A percentile compares a stretch with the other conserved stretches of the same genome.
These are phyloP conservation scores for Volvox carteri DNA, from an alignment of 163 green algal species.

Conservation along the genomic window DNA sequence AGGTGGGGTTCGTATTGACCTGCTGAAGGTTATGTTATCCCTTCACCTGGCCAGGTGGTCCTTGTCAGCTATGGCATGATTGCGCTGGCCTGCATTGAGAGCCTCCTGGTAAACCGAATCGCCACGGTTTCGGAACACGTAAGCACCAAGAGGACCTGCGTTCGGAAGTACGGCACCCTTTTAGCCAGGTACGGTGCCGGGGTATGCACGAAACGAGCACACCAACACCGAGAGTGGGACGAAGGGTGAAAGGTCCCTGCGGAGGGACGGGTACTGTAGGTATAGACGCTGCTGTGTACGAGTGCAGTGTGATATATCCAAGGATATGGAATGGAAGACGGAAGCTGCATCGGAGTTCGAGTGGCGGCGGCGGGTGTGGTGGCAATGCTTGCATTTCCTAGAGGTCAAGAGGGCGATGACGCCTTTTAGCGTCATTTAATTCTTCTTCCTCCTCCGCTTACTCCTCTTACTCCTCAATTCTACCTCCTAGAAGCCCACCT, in stretches of 20 bases:
- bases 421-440: too few relatives aligned
- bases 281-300: not conserved
- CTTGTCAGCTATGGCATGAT: conserved; percentile 43
- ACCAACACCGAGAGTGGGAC: not conserved
- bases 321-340: not conserved
- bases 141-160: conserved; percentile 7
- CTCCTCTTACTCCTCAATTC: too few relatives aligned
- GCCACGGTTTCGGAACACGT: not conserved
- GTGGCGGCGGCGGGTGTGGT: too few relatives aligned
- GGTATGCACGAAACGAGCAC: too few relatives aligned
- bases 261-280: not conserved
- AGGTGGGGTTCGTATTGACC: not conserved
- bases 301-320: not conserved
- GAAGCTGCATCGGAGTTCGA: too few relatives aligned
- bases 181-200: not conserved
- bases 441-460: too few relatives aligned
- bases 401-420: too few relatives aligned
- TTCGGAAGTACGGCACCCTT: not conserved
- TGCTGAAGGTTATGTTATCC: not conserved
- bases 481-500: too few relatives aligned
- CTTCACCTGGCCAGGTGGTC: conserved; percentile 12
- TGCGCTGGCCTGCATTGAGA: conserved; percentile 11
- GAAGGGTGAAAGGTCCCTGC: not conserved
- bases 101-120: conserved; percentile 34
- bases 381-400: too few relatives aligned